Evolutionary conservation across 2,329 filamentous ascomycete species (phyloP).

Genomic region (Penicillium griseofulvum): DNA sequence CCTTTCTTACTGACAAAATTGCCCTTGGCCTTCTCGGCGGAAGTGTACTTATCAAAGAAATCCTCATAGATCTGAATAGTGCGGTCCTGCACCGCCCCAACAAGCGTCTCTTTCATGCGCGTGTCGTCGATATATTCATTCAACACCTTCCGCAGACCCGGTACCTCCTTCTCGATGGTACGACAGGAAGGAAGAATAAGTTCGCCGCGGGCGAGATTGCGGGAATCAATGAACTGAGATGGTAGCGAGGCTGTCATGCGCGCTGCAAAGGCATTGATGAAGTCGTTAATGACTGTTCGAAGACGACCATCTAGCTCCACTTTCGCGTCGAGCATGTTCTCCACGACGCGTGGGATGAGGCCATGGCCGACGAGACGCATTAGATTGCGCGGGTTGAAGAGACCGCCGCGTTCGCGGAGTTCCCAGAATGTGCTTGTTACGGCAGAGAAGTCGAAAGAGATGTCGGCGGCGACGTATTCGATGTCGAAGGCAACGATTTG

Average conservation of each 20-base stretch:
- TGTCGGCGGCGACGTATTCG: slow-evolving; percentile 65
- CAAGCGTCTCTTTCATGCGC: slow-evolving; percentile 64
- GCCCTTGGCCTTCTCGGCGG: slow-evolving; percentile 41
- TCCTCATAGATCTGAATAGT: slow-evolving; percentile 63
- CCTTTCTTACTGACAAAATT: slow-evolving; percentile 48
- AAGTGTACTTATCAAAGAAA: slow-evolving; percentile 56
- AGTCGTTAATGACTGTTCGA: slow-evolving; percentile 63
- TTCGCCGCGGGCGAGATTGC: slow-evolving; percentile 39
- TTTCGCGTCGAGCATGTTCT: slow-evolving; percentile 71
- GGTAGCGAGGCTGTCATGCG: slow-evolving; percentile 55
- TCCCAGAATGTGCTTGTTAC: slow-evolving; percentile 67
- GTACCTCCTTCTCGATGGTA: slow-evolving; percentile 58
- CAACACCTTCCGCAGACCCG: slow-evolving; percentile 55
- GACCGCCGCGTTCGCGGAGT: slow-evolving; percentile 60
- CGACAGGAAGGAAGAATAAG: slow-evolving; percentile 51
- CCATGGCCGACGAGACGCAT: slow-evolving; percentile 58
- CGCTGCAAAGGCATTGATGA: slow-evolving; percentile 58
- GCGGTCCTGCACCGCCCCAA: slow-evolving; percentile 63
- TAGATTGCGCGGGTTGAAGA: slow-evolving; percentile 64
- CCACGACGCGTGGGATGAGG: slow-evolving; percentile 63
- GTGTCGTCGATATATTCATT: slow-evolving; percentile 63
- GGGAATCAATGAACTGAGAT: slow-evolving; percentile 38
- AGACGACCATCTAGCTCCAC: slow-evolving; percentile 64
- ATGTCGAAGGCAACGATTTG: slow-evolving; percentile 96
- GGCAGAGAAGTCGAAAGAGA: slow-evolving; percentile 65